Conservation (phyloP, 306 rosid genomes). For the Lathyrus tuberosus region DNA sequence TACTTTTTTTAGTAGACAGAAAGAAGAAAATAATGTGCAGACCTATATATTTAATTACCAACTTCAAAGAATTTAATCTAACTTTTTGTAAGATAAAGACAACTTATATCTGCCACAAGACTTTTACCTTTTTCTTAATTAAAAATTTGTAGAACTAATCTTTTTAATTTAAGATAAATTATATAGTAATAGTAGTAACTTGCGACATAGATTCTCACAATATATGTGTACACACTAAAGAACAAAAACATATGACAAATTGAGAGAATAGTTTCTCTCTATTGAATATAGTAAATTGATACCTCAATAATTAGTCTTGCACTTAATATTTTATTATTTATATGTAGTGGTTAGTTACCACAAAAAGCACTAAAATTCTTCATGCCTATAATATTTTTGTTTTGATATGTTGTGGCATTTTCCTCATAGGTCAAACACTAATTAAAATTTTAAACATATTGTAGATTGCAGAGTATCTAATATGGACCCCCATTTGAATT, state of each 20-base stretch:
- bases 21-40: slow-evolving; percentile 22
- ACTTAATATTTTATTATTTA: slow-evolving; percentile 11
- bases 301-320: slow-evolving; percentile 38
- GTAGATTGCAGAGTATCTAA: slow-evolving; percentile 47
- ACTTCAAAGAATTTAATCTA: slow-evolving; percentile 42
- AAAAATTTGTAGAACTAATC: slow-evolving; percentile 4
- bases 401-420: slow-evolving; percentile 33
- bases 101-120: slow-evolving; percentile 33
- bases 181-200: too few species aligned
- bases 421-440: slow-evolving; percentile 48
- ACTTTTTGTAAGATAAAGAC: slow-evolving; percentile 39
- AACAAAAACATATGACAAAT: slow-evolving; percentile 47
- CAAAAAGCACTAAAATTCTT: slow-evolving; percentile 36
- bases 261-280: slow-evolving; percentile 13
- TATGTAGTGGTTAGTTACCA: slow-evolving; percentile 43
- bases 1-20: slow-evolving; percentile 33
- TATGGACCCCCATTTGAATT: slow-evolving; percentile 39
- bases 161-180: too few species aligned
- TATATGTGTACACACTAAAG: slow-evolving; percentile 23
- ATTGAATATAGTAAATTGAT: slow-evolving; percentile 37
- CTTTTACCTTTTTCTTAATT: slow-evolving; percentile 30
- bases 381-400: slow-evolving; percentile 37
- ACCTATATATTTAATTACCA: slow-evolving; percentile 35
- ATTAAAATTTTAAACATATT: slow-evolving; percentile 43
- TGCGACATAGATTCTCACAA: slow-evolving; percentile 21